These are phyloP conservation scores for Fusarium anguioides DNA, from an alignment of 2,329 filamentous ascomycete species.

Conservation along the genomic window DNA sequence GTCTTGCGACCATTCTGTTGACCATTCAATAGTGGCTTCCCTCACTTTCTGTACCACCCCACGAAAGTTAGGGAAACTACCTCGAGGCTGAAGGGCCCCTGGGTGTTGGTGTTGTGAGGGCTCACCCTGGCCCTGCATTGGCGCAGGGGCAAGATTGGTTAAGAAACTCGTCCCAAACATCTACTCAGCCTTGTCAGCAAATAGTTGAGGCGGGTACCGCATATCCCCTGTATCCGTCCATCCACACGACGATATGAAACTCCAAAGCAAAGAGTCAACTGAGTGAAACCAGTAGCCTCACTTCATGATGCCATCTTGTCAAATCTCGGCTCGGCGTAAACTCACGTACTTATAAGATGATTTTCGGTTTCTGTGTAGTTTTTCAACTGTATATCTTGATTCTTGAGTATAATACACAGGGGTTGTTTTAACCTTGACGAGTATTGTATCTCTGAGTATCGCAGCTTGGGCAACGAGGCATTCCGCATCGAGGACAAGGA, in stretches of 20 bases:
- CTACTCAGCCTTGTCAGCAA: neutral
- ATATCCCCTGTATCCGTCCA: neutral
- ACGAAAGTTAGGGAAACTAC: neutral
- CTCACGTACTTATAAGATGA: no score
- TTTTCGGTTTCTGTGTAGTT: no score
- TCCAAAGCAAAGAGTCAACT: no score
- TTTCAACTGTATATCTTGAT: no score
- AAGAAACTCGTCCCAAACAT: neutral
- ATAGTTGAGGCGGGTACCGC: no score
- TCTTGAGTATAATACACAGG: no score
- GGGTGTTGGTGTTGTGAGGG: neutral
- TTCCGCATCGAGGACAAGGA: slow-evolving; percentile 27
- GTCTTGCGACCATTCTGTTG: neutral
- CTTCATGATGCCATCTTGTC: no score
- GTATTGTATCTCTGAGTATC: slow-evolving; percentile 19
- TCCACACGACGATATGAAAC: no score
- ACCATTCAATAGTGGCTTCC: neutral
- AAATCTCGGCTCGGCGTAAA: no score
- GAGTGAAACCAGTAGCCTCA: no score
- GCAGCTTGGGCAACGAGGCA: slow-evolving; percentile 30
- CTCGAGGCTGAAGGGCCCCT: neutral
- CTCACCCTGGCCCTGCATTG: neutral
- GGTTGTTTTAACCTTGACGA: neutral
- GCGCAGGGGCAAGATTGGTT: neutral
- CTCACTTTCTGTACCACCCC: neutral